These are phyloP conservation scores for Debaryomyces nepalensis DNA, from an alignment of 1,139 yeast species.

Conservation along the genomic window DNA sequence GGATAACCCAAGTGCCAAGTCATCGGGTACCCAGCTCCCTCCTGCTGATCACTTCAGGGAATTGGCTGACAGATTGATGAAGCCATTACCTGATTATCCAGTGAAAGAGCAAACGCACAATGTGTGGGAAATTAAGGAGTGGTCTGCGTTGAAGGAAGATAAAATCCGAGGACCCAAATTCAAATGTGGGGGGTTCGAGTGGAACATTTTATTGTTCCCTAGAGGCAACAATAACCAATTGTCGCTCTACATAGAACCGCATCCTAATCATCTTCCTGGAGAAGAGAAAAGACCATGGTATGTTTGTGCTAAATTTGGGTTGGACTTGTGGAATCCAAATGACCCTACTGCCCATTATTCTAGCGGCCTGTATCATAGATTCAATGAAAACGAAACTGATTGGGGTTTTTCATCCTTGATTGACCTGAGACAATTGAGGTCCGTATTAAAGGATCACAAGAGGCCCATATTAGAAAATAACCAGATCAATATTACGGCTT, in stretches of 20 bases:
- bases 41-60: conserved; percentile 38
- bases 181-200: conserved; percentile 68
- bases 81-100: conserved; percentile 51
- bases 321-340: conserved; percentile 82
- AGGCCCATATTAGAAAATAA: conserved; percentile 55
- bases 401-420: conserved; percentile 93
- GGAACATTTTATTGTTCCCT: conserved; percentile 81
- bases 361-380: conserved; percentile 82
- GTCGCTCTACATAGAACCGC: conserved; percentile 69
- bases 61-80: conserved; percentile 39
- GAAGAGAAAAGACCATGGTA: conserved; percentile 59
- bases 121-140: conserved; percentile 80
- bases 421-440: conserved; percentile 56
- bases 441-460: conserved; percentile 13
- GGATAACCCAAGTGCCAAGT: conserved; percentile 4
- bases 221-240: conserved; percentile 58
- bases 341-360: conserved; percentile 63
- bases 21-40: conserved; percentile 21
- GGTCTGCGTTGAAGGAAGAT: conserved; percentile 56
- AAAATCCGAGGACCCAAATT: conserved; percentile 59
- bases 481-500: conserved; percentile 72
- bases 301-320: conserved; percentile 88
- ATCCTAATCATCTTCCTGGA: conserved; percentile 41
- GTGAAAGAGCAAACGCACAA: conserved; percentile 42
- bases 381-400: conserved; percentile 75